Evolutionary conservation across 352 stramenopile genomes (phyloP), one percentile per base, ranked within the genome.

Genomic region (Phytopythium ostracodes): DNA sequence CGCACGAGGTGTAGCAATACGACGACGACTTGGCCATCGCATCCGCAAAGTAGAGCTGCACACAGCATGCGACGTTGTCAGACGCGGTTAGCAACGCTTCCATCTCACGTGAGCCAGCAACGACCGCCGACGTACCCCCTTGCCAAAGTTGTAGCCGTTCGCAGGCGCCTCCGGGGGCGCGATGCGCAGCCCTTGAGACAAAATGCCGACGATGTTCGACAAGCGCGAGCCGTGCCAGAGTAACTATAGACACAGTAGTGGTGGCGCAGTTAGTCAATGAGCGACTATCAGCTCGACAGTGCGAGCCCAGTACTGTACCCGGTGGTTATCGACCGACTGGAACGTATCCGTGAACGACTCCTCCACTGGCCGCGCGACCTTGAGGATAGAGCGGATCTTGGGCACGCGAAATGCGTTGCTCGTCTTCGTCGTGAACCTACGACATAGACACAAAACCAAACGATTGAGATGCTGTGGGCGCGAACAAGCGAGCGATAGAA

Each of bases 81-180:
- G 25, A 5, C 46, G 2, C 8, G n/a, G 46, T 53, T 22, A 53
- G 46, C 46, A 10, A 27, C 9, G 14, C 46, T 31, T 14, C n/a
- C 11, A 1, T 33, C 12, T 2, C 1, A 5, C n/a, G n/a, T 22
- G 10, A 17, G 12, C 2, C 18, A 51, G 44, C 22, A 17, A 31
- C 11, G 8, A 12, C 42, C n/a, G 10, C 2, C 14, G 4, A n/a
- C 70, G 14, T 73, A 84, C 72, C 31, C 86, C 86, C 67, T 92
- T 92, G 58, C 84, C 86, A 56, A 91, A 93, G 47, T 75, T 74
- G 65, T 91, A 91, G 50, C 86, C 86, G 27, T 81, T 84, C n/a
- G 63, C 67, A 0, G 81, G 81, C 12, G 84, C 84, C 57, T 94
- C 86, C 0, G 84, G 82, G 5, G 86, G 86, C n/a, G 86, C 86